phyloP scores from a whole-genome alignment of 345 rosid genomes.

The Acer saccharum region DNA sequence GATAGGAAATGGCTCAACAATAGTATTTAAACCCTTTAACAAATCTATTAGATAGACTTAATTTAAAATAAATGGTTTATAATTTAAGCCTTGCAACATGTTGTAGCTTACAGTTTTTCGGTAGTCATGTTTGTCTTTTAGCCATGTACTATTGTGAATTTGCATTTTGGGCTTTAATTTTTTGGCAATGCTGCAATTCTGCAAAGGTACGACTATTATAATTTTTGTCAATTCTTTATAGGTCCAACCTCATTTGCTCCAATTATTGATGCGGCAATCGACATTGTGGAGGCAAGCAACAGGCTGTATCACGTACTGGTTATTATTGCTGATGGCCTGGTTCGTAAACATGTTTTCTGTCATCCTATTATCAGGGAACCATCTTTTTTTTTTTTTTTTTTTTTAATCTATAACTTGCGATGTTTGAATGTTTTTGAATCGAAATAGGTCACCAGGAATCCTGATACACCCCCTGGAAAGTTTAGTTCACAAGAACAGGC shows the following conservation, averaged over 20 bases:
- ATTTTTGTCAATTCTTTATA: slow-evolving; percentile 22
- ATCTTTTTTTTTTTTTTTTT: background rate
- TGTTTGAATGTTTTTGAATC: slow-evolving; percentile 2
- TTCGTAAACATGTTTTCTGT: slow-evolving; percentile 19
- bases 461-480: slow-evolving; percentile 57
- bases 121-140: background rate
- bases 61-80: background rate
- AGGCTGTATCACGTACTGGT: slow-evolving; percentile 92
- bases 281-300: slow-evolving; percentile 73
- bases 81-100: background rate
- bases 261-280: slow-evolving; percentile 76
- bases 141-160: background rate
- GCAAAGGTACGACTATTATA: background rate
- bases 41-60: no score
- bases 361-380: background rate
- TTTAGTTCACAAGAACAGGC: slow-evolving; percentile 84
- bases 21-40: no score
- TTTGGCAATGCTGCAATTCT: background rate
- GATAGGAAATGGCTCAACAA: no score
- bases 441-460: slow-evolving; percentile 69
- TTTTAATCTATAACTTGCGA: background rate
- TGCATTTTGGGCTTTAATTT: background rate
- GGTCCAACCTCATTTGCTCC: slow-evolving; percentile 99
- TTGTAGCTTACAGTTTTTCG: background rate
- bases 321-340: slow-evolving; percentile 96